Base-by-base conservation (phyloP, 441 rosid species). In the Viola pubescens region DNA sequence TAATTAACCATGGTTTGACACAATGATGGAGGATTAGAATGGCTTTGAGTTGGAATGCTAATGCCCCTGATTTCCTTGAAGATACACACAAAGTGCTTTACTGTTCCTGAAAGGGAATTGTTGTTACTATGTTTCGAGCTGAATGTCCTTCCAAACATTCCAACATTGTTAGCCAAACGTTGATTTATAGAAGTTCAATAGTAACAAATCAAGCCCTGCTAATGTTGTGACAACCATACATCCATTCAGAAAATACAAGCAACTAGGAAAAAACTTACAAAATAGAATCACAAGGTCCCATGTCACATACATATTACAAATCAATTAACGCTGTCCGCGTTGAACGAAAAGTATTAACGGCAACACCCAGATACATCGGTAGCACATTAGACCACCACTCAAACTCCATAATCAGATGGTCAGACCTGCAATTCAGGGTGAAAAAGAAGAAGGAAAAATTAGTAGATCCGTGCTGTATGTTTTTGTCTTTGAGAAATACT, bases 401-500 rank as follows among this genome's bases (percentile, higher is more conserved):
- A 10, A 58, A 65, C 59, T 75, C 4, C 12, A 2, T 1, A 26
- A 2, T 46, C 71, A 75, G 48, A 56, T 56, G 48, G 56, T 45
- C 48, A 64, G 65, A 66, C 71, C 82, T 75, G 72, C 80, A 61
- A 9, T 37, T 64, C n/a, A 48, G 34, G 1, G 12, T 4, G 40
- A 8, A 42, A 34, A 1, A 11, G n/a, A 16, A 16, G 41, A 7
- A 45, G 19, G 19, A 49, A 26, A 37, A 42, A 62, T 61, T 53
- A 64, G 61, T 44, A 62, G 51, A 46, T 10, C 37, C 14, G 38
- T 9, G 37, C 9, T 9, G 6, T 37, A 8, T 14, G 11, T 48
- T 0, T 12, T 12, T 48, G 14, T n/a, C 46, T 9, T 43, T 1
- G n/a, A 7, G n/a, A 46, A 46, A 9, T 4, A 7, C 49, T 6